Conservation (phyloP, 2,329 filamentous ascomycete species). For the Verticillium tricorpus region DNA sequence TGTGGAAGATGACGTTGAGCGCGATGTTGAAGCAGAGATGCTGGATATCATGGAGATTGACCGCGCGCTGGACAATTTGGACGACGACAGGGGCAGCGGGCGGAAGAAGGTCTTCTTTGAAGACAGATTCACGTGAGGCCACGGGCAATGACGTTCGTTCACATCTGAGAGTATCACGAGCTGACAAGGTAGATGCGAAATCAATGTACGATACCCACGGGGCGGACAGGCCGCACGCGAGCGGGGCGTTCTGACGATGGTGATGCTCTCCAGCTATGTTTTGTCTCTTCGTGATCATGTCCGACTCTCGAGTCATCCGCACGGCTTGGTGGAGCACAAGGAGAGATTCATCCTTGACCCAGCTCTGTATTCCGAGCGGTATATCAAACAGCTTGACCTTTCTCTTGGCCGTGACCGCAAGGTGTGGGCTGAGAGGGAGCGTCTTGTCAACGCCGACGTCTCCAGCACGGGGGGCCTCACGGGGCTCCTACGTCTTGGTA, state of each 20-base stretch:
- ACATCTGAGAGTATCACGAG: neutral
- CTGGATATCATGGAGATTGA: slow-evolving; percentile 65
- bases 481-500: slow-evolving; percentile 14
- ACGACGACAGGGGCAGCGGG: slow-evolving; percentile 40
- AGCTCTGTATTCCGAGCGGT: slow-evolving; percentile 74
- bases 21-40: slow-evolving; percentile 56
- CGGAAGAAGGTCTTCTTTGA: slow-evolving; percentile 51
- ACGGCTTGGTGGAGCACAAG: slow-evolving; percentile 74
- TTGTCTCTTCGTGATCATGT: neutral
- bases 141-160: neutral
- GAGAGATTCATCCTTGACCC: slow-evolving; percentile 67
- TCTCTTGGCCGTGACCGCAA: slow-evolving; percentile 8
- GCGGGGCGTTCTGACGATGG: neutral
- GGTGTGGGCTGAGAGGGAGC: slow-evolving; percentile 12
- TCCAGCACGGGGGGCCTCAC: neutral
- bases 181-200: slow-evolving; percentile 8
- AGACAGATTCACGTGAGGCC: slow-evolving; percentile 15
- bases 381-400: slow-evolving; percentile 37
- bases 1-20: slow-evolving; percentile 40
- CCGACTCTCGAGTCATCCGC: slow-evolving; percentile 38
- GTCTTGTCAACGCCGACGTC: slow-evolving; percentile 17
- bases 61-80: slow-evolving; percentile 52
- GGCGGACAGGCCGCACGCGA: neutral
- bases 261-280: neutral
- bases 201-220: slow-evolving; percentile 34